Evolutionary conservation across 306 rosid species (phyloP).

Genomic region (Sphenostylis stenocarpa): DNA sequence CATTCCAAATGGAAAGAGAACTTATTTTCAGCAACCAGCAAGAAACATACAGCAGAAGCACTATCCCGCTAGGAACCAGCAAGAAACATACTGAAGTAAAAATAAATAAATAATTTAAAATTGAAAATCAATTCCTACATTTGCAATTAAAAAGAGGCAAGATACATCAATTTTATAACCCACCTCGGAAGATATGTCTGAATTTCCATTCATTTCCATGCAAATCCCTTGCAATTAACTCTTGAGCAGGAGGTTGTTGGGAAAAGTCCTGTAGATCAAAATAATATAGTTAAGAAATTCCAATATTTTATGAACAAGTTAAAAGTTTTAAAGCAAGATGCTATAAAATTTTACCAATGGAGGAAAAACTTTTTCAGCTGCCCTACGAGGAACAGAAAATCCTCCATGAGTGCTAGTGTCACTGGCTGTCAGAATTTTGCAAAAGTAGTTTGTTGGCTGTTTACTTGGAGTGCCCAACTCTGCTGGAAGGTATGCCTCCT

Average conservation of each 20-base stretch:
- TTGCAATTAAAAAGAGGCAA: neutral
- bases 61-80: neutral
- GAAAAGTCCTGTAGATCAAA: conserved; percentile 48
- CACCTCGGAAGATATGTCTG: conserved; percentile 55
- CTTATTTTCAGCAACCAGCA: neutral
- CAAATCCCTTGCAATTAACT: conserved; percentile 51
- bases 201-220: conserved; percentile 61
- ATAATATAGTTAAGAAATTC: neutral
- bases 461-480: conserved; percentile 50
- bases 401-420: conserved; percentile 93
- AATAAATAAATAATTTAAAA: neutral
- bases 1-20: neutral
- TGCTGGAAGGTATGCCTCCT: conserved; percentile 50
- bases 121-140: neutral
- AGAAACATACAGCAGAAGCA: neutral
- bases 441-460: conserved; percentile 81
- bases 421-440: conserved; percentile 96
- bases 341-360: conserved; percentile 47
- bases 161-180: conserved; percentile 31
- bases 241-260: conserved; percentile 55
- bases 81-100: neutral
- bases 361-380: conserved; percentile 91
- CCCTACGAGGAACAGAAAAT: conserved; percentile 56
- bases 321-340: neutral
- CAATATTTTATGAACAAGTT: neutral